Base-by-base conservation (phyloP, 345 rosid species). In the Dipteronia sinensis region DNA sequence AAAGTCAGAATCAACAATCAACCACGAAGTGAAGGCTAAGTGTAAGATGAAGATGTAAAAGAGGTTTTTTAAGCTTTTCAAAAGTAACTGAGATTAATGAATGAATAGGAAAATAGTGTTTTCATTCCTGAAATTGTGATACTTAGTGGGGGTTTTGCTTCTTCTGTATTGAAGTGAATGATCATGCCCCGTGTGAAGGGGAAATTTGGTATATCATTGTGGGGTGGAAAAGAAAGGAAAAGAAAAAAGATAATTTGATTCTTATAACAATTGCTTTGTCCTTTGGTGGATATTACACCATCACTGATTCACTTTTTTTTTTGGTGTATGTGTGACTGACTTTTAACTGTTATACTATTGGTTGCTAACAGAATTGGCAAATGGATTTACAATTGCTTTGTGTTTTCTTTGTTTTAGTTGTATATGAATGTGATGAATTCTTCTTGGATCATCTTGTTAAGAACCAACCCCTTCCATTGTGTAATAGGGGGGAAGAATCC, bases 1-100 rank as follows among this genome's bases (percentile, higher is more conserved):
- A 81, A 83, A 87, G 69, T 68, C 88, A 87, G 81, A 87, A 69
- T 82, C 82, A 83, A 81, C 83, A 87, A 69, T 80, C 82, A 82
- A 80, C 82, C 79, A 81, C 83, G 74, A 86, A 65, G 53, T 64
- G n/a, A 0, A 63, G 77, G 3, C 29, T 8, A 53, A 67, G 65
- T 55, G 68, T 38, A 76, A 79, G 72, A 74, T 67, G 46, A 51
- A 69, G 70, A 62, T 19, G 81, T 79, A 78, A 74, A 71, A 81
- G 80, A 69, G 73, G 73, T 77, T 65, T 71, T 78, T 59, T 59
- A 59, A 75, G 70, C 76, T 75, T 59, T 73, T 70, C 79, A 27
- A 67, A 69, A 74, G 71, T 42, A 65, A 55, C 78, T 66, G 74
- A 65, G 82, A 77, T 64, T 64, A 69, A 69, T 73, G 64, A 69